Evolutionary conservation across 306 rosid genomes (phyloP).

Genomic region (Lathyrus oleraceus): DNA sequence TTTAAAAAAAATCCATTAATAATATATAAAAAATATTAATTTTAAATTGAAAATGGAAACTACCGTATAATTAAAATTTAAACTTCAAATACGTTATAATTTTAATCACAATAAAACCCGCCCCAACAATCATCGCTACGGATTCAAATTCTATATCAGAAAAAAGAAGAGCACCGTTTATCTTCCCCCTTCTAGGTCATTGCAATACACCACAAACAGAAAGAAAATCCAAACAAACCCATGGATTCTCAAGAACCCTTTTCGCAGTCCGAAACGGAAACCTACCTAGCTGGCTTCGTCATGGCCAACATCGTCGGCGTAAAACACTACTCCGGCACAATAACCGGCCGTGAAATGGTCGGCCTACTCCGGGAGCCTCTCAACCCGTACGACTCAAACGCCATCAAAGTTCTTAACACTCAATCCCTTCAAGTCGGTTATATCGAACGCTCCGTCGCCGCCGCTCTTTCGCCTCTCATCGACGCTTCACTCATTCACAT

Average conservation of each 20-base stretch:
- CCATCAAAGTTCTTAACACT: conserved; percentile 68
- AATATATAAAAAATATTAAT: too few relatives aligned
- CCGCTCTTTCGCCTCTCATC: conserved; percentile 58
- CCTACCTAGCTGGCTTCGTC: conserved; percentile 59
- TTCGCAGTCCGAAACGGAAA: conserved; percentile 32
- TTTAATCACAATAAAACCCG: neutral
- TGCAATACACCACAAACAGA: too few relatives aligned
- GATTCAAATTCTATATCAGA: neutral
- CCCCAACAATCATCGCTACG: neutral
- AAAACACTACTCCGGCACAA: conserved; percentile 50
- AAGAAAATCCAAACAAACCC: neutral
- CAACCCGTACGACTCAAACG: conserved; percentile 59
- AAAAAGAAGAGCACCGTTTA: too few relatives aligned
- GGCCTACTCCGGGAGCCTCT: conserved; percentile 72
- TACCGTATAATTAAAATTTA: neutral
- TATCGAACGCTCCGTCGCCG: conserved; percentile 59
- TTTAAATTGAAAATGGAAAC: too few relatives aligned
- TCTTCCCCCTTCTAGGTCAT: too few relatives aligned
- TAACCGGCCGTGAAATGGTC: conserved; percentile 70
- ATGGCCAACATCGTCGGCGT: conserved; percentile 66
- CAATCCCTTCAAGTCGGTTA: conserved; percentile 53
- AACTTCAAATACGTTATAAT: neutral
- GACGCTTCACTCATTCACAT: conserved; percentile 46
- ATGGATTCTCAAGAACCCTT: neutral
- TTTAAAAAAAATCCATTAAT: too few relatives aligned